Evolutionary conservation across 1,284 basidiomycete genomes (phyloP).

Genomic region (Naganishia cerealis): DNA sequence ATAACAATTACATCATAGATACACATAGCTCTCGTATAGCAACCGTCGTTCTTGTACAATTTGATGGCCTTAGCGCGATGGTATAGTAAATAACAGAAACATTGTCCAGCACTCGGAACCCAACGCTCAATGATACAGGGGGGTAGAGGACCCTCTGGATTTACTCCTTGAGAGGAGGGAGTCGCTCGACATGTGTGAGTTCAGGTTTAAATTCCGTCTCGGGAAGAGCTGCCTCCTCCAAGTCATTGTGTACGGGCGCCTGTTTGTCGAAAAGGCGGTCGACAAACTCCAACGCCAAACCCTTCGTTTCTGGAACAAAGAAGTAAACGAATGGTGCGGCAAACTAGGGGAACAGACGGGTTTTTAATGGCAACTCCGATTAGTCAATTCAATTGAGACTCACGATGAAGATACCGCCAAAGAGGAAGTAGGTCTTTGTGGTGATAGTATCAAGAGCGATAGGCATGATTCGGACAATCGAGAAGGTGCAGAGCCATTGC

Average conservation of each 20-base stretch:
- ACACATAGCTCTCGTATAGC: neutral
- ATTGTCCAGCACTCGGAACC: neutral
- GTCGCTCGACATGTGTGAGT: constrained; percentile 33
- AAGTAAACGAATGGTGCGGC: constrained; percentile 35
- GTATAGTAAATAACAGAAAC: neutral
- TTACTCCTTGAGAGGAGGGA: constrained; percentile 31
- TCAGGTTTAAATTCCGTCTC: constrained; percentile 32
- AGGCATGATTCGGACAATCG: constrained; percentile 38
- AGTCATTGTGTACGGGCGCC: constrained; percentile 7
- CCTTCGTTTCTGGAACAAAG: constrained; percentile 37
- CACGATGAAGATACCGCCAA: constrained; percentile 33
- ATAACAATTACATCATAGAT: constrained; percentile 4
- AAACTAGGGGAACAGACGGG: neutral
- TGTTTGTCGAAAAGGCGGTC: constrained; percentile 34
- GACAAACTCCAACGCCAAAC: constrained; percentile 25
- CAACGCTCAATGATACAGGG: neutral
- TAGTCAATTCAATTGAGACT: neutral
- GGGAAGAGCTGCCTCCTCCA: constrained; percentile 20
- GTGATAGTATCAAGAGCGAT: constrained; percentile 36
- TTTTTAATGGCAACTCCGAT: neutral
- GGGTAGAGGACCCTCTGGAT: too few species aligned
- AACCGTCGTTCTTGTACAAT: neutral
- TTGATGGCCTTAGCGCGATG: neutral
- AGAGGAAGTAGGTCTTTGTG: constrained; percentile 36
- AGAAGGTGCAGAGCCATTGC: constrained; percentile 41